Evolutionary conservation across 2,329 filamentous ascomycete genomes (phyloP), one percentile per base, ranked within the genome.

Genomic region (Ophioceras dolichostomum): DNA sequence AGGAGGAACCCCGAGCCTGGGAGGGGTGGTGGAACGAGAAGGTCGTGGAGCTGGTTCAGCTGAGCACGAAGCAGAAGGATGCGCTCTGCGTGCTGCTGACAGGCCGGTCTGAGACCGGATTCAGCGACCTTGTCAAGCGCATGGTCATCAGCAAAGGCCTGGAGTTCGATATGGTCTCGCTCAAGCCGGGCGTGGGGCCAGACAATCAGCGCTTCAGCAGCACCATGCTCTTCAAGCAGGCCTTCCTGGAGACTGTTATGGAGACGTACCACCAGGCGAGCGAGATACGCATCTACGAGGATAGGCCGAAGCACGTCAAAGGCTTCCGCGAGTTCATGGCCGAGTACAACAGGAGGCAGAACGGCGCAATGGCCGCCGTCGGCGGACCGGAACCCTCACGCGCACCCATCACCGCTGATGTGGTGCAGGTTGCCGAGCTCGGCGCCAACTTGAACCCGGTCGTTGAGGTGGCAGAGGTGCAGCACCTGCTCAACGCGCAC

Each of bases 11-110:
- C 30, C 76, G 78, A 18, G 88, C 74, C 9, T 98, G 89, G 89
- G 66, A 83, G 40, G 87, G 87, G 26, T 95, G 85, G 83, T 98
- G 91, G 91, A 96, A 96, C 52, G 89, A 96, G 54, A 77, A 82
- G 49, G 79, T 98, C 41, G 79, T 76, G 38, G 74, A 87, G 49
- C 72, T 96, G 21, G 86, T 93, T 29, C 69, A 73, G 50, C 65
- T 95, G 39, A 88, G 81, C 55, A 83, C 83, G 66, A 63, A 82
- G 52, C 85, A 95, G 53, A 82, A 85, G 44, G 86, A 93, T 53
- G 83, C 83, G 1, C 64, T 96, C 27, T 85, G 76, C 36, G 79
- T 98, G 31, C 72, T 96, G 10, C 67, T 98, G 44, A 98, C 91
- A 1, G 91, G 91, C 19, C 76, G 91, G 29, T 76, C 77, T 24